These are phyloP conservation scores for Cercophora newfieldiana DNA, from an alignment of 495 filamentous ascomycete species.

Conservation along the genomic window DNA sequence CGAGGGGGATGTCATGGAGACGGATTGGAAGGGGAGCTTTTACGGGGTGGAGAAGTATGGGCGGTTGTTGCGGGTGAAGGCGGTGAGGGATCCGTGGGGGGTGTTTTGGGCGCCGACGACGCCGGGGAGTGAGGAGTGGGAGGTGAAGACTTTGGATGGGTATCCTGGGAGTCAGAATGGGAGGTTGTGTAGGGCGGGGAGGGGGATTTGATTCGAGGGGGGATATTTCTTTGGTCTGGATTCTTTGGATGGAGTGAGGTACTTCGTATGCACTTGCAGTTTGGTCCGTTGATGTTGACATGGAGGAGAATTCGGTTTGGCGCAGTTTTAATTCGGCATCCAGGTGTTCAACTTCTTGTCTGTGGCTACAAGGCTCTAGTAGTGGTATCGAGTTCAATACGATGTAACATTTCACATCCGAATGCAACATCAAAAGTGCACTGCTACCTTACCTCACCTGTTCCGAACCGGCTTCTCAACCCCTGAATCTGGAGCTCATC, in stretches of 20 bases:
- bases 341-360: too few species aligned
- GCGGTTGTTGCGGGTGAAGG: conserved; percentile 51
- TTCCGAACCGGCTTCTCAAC: background rate
- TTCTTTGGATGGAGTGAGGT: too few species aligned
- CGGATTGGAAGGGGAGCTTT: conserved; percentile 59
- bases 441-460: too few species aligned
- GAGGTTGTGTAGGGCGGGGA: conserved; percentile 29
- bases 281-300: too few species aligned
- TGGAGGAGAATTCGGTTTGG: too few species aligned
- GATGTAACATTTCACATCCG: background rate
- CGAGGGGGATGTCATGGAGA: conserved; percentile 55
- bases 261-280: too few species aligned
- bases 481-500: background rate
- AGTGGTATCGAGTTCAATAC: background rate
- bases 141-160: conserved; percentile 36
- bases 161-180: conserved; percentile 49
- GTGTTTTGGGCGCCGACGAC: conserved; percentile 57
- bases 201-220: background rate
- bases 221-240: too few species aligned
- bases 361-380: too few species aligned
- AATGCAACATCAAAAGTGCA: background rate
- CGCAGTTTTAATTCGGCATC: too few species aligned
- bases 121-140: conserved; percentile 56
- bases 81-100: conserved; percentile 51
- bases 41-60: conserved; percentile 56